Conservation (phyloP, 192 early-diverging fungal species). For the Coemansia sp. region DNA sequence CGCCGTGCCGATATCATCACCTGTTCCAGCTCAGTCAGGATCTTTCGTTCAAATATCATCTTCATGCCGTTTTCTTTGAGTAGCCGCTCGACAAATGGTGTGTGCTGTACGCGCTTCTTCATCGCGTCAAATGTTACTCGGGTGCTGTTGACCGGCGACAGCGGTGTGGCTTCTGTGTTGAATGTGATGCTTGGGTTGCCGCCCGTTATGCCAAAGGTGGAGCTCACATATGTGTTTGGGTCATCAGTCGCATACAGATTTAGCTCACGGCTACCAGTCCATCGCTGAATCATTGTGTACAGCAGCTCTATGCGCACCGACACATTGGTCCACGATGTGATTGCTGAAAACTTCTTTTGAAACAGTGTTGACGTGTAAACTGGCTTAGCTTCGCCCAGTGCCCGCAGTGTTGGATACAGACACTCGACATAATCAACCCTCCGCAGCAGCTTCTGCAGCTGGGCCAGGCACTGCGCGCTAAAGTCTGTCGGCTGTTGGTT, state of each 20-base stretch:
- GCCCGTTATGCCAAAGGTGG: constrained; percentile 30
- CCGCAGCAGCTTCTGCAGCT: constrained; percentile 68
- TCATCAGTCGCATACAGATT: constrained; percentile 31
- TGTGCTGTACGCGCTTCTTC: constrained; percentile 33
- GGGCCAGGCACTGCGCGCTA: constrained; percentile 51
- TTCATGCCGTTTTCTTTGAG: constrained; percentile 79
- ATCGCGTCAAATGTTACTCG: not conserved
- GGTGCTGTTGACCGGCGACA: not conserved
- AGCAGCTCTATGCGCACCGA: constrained; percentile 70
- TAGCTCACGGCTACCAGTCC: constrained; percentile 70
- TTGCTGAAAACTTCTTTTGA: constrained; percentile 67
- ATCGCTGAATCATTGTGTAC: constrained; percentile 72
- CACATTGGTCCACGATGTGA: constrained; percentile 76
- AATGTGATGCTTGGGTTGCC: not conserved
- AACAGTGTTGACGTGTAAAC: constrained; percentile 67
- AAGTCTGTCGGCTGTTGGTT: constrained; percentile 17
- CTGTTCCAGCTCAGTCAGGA: constrained; percentile 61
- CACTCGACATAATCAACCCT: constrained; percentile 76
- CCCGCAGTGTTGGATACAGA: constrained; percentile 70
- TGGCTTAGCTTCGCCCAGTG: constrained; percentile 63
- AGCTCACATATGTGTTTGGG: constrained; percentile 17
- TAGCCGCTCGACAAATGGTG: constrained; percentile 81
- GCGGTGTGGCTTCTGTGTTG: not conserved
- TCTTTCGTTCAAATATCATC: constrained; percentile 72
- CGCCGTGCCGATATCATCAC: constrained; percentile 64